phyloP scores from a whole-genome alignment of 2,329 filamentous ascomycete genomes.

The Aspergillus neotritici region DNA sequence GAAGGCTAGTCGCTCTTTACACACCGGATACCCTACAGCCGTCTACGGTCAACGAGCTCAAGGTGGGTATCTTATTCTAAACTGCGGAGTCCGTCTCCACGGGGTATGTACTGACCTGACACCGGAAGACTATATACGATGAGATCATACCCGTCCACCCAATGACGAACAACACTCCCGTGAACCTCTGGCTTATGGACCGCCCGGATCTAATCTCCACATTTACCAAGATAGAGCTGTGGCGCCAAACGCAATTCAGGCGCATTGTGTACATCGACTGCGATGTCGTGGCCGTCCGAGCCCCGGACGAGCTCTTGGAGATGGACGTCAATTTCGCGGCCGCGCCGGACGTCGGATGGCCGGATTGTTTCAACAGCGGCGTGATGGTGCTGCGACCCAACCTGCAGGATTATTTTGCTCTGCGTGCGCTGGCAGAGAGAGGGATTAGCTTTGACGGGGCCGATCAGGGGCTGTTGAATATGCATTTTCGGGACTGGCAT shows the following conservation, averaged over 20 bases:
- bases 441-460: conserved; percentile 95
- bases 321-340: conserved; percentile 59
- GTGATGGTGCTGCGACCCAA: conserved; percentile 88
- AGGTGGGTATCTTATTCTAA: conserved; percentile 45
- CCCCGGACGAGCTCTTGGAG: conserved; percentile 87
- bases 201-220: conserved; percentile 83
- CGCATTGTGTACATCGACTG: conserved; percentile 94
- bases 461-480: conserved; percentile 91
- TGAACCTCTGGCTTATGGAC: conserved; percentile 87
- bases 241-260: conserved; percentile 83
- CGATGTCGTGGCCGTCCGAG: conserved; percentile 83
- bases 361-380: conserved; percentile 96
- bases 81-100: not conserved
- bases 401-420: conserved; percentile 78
- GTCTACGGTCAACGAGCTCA: conserved; percentile 71
- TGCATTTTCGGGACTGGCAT: conserved; percentile 84
- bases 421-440: conserved; percentile 74
- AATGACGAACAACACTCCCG: conserved; percentile 68
- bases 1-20: conserved; percentile 78
- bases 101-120: conserved; percentile 18
- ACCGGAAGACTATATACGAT: conserved; percentile 69
- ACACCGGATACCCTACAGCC: conserved; percentile 72
- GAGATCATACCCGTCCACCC: conserved; percentile 78
- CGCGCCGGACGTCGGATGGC: conserved; percentile 94
- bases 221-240: conserved; percentile 94